Conservation (phyloP, 2,329 filamentous ascomycete species). For the Colletotrichum euphorbiae region DNA sequence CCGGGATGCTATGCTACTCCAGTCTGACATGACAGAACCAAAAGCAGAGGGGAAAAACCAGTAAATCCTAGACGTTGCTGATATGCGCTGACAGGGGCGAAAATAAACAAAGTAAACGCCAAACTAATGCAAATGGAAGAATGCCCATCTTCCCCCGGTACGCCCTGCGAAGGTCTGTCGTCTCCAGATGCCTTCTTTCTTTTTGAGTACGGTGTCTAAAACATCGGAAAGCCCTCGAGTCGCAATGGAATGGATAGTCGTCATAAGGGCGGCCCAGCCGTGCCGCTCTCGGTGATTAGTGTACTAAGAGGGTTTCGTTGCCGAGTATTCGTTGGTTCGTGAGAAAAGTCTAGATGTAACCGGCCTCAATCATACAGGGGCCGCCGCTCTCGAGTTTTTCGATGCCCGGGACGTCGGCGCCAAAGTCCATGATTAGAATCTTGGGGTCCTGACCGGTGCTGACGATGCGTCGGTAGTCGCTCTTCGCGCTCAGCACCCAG, state of each 20-base stretch:
- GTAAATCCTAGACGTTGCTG: background rate
- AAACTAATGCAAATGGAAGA: conserved; percentile 24
- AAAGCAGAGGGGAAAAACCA: background rate
- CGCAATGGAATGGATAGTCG: conserved; percentile 25
- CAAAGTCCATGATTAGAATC: conserved; percentile 95
- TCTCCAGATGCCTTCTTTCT: background rate
- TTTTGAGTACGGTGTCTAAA: conserved; percentile 26
- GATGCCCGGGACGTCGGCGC: conserved; percentile 68
- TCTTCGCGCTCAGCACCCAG: conserved; percentile 97
- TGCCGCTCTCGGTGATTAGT: conserved; percentile 37
- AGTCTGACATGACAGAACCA: background rate
- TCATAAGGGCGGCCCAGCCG: conserved; percentile 37
- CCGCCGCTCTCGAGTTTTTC: conserved; percentile 65
- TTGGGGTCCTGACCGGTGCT: conserved; percentile 95
- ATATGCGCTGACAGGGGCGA: too few relatives aligned
- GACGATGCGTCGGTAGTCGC: conserved; percentile 93
- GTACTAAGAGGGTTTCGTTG: conserved; percentile 30
- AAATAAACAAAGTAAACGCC: background rate
- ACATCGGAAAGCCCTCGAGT: conserved; percentile 1
- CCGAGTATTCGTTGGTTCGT: conserved; percentile 8
- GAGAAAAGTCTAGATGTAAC: conserved; percentile 47
- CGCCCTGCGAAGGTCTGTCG: conserved; percentile 23
- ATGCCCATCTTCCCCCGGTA: conserved; percentile 12
- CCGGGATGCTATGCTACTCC: conserved; percentile 28
- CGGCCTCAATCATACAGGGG: conserved; percentile 43